Base-by-base conservation (phyloP, 2,329 filamentous ascomycete species). In the Exophiala oligosperma region DNA sequence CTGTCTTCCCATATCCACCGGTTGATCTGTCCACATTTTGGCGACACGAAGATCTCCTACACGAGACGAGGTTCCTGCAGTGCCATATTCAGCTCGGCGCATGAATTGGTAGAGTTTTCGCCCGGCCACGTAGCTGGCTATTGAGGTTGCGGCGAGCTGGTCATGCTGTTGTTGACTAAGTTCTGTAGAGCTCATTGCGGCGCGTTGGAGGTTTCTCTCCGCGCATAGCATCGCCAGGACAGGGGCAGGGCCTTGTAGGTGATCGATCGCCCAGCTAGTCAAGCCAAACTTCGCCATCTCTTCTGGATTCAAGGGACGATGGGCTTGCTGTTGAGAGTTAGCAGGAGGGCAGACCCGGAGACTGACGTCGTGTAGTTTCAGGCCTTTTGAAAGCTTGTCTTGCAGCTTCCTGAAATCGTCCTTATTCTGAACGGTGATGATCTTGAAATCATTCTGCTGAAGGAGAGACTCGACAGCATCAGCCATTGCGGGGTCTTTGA, bases 161-260 rank as follows among this genome's bases (percentile, higher is more conserved):
- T 88, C 78, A 67, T 87, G 91, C 65, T 91, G 86, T 40, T 82
- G 78, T 32, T 90, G 83, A 2, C 73, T 83, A 35, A 92, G 84
- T 8, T 90, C 84, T 4, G 71, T 72, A 12, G 86, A 76, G 14
- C 83, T 79, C 46, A 93, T 81, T 0, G 85, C 91, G 4, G 87
- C 87, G 26, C 78, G 76, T 66, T 96, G 85, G 5, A 97, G 73
- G 53, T 77, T 81, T 57, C 82, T 84, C 65, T 90, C 87, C 11
- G 85, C 82, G 72, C 92, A 97, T 23, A 99, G 82, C 89, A 96
- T 94, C 5, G 91, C 88, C 35, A 97, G 76, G 1, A 99, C 90
- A 1, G 90, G 83, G 1, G 88, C 85, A 0, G 95, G 95, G 0
- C 93, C 94, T 35, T 87, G 81, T 4, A 99, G 70, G 58, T 83